phyloP scores from a whole-genome alignment of 2,329 filamentous ascomycete genomes.

The Aspergillus novoparasiticus region DNA sequence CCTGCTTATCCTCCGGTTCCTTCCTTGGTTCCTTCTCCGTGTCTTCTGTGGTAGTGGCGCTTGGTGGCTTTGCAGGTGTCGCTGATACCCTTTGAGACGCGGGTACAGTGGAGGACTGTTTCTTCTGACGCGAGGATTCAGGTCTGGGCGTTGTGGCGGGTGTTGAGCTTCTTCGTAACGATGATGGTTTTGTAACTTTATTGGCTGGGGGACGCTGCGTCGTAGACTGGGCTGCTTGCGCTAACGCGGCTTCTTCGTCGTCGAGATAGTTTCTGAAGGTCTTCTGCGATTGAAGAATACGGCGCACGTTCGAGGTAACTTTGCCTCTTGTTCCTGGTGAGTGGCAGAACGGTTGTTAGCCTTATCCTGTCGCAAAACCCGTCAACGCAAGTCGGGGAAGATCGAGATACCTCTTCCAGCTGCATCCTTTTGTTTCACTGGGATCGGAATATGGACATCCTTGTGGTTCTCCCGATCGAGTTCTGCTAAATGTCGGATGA shows the following conservation, averaged over 20 bases:
- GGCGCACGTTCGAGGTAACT: slow-evolving; percentile 49
- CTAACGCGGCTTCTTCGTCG: slow-evolving; percentile 50
- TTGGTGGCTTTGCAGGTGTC: slow-evolving; percentile 9
- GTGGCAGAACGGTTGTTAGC: neutral
- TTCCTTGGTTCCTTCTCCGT: slow-evolving; percentile 17
- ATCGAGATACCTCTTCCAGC: slow-evolving; percentile 40
- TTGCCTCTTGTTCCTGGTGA: slow-evolving; percentile 40
- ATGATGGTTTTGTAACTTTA: slow-evolving; percentile 27
- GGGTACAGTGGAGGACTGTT: slow-evolving; percentile 20
- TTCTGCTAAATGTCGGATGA: slow-evolving; percentile 77
- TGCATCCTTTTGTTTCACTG: slow-evolving; percentile 55
- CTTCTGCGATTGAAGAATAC: slow-evolving; percentile 52
- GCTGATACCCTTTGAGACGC: slow-evolving; percentile 10
- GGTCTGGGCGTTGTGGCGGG: slow-evolving; percentile 23
- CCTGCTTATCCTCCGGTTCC: slow-evolving; percentile 19
- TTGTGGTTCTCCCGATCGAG: slow-evolving; percentile 78
- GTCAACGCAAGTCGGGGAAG: neutral
- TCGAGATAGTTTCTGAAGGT: slow-evolving; percentile 55
- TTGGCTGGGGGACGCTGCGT: slow-evolving; percentile 21
- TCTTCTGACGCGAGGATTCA: slow-evolving; percentile 17
- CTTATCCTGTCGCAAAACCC: neutral
- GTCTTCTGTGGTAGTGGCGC: slow-evolving; percentile 4
- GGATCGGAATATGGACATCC: slow-evolving; percentile 72
- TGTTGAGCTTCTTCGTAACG: slow-evolving; percentile 31
- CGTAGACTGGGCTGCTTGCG: slow-evolving; percentile 21